Evolutionary conservation across 1,284 basidiomycete species (phyloP), one percentile per base, ranked within the genome.

Genomic region (Hemileia vastatrix): DNA sequence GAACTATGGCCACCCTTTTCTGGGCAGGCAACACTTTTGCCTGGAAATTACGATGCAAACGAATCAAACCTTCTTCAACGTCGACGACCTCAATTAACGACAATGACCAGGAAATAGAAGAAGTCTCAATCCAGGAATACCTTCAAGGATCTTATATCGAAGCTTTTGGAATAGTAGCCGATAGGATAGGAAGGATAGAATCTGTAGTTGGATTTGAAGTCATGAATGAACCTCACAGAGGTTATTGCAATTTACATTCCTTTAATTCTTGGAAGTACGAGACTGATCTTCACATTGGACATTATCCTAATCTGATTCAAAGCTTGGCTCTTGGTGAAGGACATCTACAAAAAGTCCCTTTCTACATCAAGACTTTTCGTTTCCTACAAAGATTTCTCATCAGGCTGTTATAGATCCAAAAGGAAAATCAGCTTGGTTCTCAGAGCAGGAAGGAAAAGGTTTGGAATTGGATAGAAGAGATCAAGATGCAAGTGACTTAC

Each of bases 201-300:
- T 85, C 84, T 2, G 87, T 95, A 0, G 72, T 95, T n/a, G 94
- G 94, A 0, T 93, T 96, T 65, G 88, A 97, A 82, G 69, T 75
- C n/a, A 87, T 96, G 83, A 98, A 98, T 71, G 94, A 98, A 77
- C 94, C 94, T 0, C 93, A 98, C 77, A 81, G 86, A 71, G 95
- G 94, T 23, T 95, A 92, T 72, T 84, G 95, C 65, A 83, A 87
- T 62, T 78, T 94, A 2, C 80, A 83, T 45, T 90, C 89, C 2
- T 81, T 96, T 56, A 85, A 96, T 70, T 79, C 79, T 31, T 97
- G 90, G 78, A 86, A 96, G 76, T 92, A 95, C 77, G 91, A 90
- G 67, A 95, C 92, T 8, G 92, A 97, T 72, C 82, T 98, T 4
- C 92, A 96, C 71, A 81, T 96, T 27, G 85, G 86, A 13, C 81